Evolutionary conservation across 345 rosid species (phyloP).

Genomic region (Citrus reticulata): DNA sequence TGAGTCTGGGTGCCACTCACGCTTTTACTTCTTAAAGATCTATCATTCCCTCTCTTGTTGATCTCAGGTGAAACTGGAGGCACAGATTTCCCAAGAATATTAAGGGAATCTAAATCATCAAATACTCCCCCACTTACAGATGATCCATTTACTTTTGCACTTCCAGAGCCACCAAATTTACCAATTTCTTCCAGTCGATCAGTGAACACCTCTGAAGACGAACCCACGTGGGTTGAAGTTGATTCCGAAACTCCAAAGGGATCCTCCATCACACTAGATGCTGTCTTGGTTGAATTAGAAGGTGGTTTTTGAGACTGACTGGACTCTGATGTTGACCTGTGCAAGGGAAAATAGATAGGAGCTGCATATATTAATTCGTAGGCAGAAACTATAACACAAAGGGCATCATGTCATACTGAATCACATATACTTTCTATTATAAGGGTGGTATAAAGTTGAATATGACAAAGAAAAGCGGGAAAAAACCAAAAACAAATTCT

Average conservation of each 20-base stretch:
- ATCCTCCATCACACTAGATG: conserved; percentile 43
- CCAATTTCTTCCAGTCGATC: conserved; percentile 53
- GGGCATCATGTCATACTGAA: background rate
- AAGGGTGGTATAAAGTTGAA: background rate
- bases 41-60: conserved; percentile 46
- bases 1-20: conserved; percentile 36
- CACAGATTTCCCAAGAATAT: conserved; percentile 52
- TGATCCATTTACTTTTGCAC: conserved; percentile 35
- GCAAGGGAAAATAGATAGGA: background rate
- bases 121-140: conserved; percentile 38
- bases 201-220: conserved; percentile 32
- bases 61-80: conserved; percentile 42
- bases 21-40: conserved; percentile 45
- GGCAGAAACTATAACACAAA: background rate
- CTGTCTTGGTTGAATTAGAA: conserved; percentile 32
- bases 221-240: conserved; percentile 34
- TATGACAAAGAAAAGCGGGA: background rate
- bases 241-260: conserved; percentile 61
- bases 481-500: background rate
- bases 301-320: conserved; percentile 36
- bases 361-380: background rate
- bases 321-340: conserved; percentile 54
- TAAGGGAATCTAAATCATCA: conserved; percentile 68
- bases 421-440: background rate
- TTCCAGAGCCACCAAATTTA: conserved; percentile 39